Evolutionary conservation across 2,329 filamentous ascomycete genomes (phyloP), one percentile per base, ranked within the genome.

Genomic region (Epicoccum nigrum): DNA sequence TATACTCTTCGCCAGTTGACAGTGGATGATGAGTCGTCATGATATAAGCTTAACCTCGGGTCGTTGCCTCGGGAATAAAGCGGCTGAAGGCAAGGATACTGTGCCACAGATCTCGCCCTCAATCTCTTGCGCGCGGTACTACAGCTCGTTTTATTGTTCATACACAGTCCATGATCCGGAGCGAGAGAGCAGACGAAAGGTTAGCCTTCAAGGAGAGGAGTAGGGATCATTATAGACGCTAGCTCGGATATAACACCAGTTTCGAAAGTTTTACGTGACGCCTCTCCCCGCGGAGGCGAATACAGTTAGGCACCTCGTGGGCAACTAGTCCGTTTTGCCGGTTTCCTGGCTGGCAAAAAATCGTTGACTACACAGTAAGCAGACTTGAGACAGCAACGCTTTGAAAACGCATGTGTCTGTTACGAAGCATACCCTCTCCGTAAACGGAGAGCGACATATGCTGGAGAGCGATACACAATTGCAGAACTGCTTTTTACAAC

Each of bases 231-330:
- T 13, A n/a, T 12, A 30, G 23, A 27, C 46, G 39, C 46, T 50
- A 50, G 46, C 20, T 28, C 58, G 58, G 60, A 37, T 59, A 63
- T 62, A 62, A 55, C 7, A 7, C 21, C 27, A 17, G 33, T 3
- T 19, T 16, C 17, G 34, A 48, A 55, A 21, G 37, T 60, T 38
- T 58, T 54, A 51, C 54, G 57, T 50, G 39, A 56, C 53, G 42
- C 15, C 13, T 11, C 20, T 43, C 25, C 17, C 31, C 17, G 46
- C 28, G 20, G 23, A 28, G 4, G 15, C 27, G 20, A 20, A 38
- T 21, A 16, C 33, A 40, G 46, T 23, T 50, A 50, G 21, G 13
- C 23, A 25, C 23, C 23, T 25, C 23, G 23, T 25, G 9, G 9
- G 9, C 23, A 9, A 25, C 9, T 25, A 9, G 23, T 6, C 23